Base-by-base conservation (phyloP, 2,329 filamentous ascomycete species). In the Thelonectria rubi region DNA sequence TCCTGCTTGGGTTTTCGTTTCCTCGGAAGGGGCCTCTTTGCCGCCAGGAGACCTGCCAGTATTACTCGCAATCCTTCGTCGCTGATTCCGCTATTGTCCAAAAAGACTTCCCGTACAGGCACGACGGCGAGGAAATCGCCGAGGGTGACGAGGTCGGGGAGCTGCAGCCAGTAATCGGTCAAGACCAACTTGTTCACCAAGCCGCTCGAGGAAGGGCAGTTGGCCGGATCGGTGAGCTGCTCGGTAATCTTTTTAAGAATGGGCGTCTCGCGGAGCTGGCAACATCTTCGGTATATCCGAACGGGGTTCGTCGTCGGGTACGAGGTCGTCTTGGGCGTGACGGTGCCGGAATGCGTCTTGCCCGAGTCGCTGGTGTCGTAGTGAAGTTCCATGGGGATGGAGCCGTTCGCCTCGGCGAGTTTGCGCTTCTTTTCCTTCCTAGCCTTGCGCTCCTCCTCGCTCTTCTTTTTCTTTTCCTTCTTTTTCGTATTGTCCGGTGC, bases 401-500 rank as follows among this genome's bases (percentile, higher is more conserved):
- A 86, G 9, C 94, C 94, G 74, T 95, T 97, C 60, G 92, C 92
- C 73, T 97, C 92, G 21, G 94, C 94, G 69, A 92, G 87, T 73
- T 87, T 88, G 65, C 93, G 85, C 74, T 92, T 94, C 77, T 92
- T 92, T 77, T 97, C 94, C 75, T 96, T 97, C 56, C 94, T 87
- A 62, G 95, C 92, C 74, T 96, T 97, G 43, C 94, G 85, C 76
- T 97, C 94, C 62, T 94, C 93, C 74, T 97, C 94, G 42, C 92
- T 97, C 67, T 91, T 89, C 80, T 97, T 97, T 79, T 97, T 97
- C 82, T 97, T 97, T 73, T 97, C 94, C 77, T 93, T 95, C 78
- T 96, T 97, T 70, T 89, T 89, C 8, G 78, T 81, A 32, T 78
- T 79, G 42, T 77, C 85, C 73, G 52, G 32, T 3, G 58, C 42